phyloP scores from a whole-genome alignment of 148 eudicot genomes.

The Heliamphora exappendiculata region DNA sequence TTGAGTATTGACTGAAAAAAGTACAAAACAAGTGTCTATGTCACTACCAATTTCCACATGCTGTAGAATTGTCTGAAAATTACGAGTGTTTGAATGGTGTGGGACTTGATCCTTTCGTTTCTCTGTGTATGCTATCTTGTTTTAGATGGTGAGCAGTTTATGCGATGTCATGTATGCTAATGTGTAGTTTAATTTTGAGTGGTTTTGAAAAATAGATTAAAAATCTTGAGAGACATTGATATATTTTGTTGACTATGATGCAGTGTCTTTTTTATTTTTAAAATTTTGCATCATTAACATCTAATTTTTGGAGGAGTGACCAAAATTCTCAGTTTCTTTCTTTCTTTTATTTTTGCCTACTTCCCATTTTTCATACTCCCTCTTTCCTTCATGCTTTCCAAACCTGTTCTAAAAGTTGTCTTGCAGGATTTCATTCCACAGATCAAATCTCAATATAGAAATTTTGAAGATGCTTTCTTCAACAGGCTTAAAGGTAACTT shows the following conservation, averaged over 20 bases:
- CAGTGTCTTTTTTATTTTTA: too few species aligned
- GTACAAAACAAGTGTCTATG: neutral
- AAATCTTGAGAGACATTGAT: neutral
- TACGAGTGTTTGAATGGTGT: neutral
- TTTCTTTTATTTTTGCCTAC: neutral
- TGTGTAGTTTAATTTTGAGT: neutral
- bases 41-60: neutral
- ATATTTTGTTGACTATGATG: too few species aligned
- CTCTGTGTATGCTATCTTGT: neutral
- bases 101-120: neutral
- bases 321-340: too few species aligned
- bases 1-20: too few species aligned
- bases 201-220: neutral
- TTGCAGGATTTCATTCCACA: constrained; percentile 55
- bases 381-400: neutral
- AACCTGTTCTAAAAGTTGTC: neutral
- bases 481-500: constrained; percentile 46
- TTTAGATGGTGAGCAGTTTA: neutral
- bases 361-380: neutral
- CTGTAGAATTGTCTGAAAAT: neutral
- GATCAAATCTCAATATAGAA: constrained; percentile 24
- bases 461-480: constrained; percentile 53
- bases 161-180: neutral
- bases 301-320: too few species aligned
- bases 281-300: too few species aligned